Evolutionary conservation across 106 monocot genomes (phyloP), one percentile per base, ranked within the genome.

Genomic region (Dioscorea alata): DNA sequence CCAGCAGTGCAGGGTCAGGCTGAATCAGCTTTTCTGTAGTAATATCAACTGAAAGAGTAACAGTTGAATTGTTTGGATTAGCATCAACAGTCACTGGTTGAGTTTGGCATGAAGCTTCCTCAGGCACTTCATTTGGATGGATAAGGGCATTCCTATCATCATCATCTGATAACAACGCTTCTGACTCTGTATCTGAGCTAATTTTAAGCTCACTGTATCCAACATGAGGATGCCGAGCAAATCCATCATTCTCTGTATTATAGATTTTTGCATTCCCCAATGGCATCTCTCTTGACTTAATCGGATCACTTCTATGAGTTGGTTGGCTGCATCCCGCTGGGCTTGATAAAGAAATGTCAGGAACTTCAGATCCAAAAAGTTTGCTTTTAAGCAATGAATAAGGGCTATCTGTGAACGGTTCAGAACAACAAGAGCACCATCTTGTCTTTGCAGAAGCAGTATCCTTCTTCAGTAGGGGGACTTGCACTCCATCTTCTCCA

Each of bases 361-460:
- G 17, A 66, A 67, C 13, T 12, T 76, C 64, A 64, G 66, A 51
- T 51, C 31, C 71, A 50, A 56, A 50, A 9, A 51, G 17, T 64
- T 77, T 85, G 6, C 57, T 61, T 19, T 77, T 61, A 61, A 79
- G 65, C 31, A 80, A 50, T 8, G 56, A 66, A 56, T 71, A 60
- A 59, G 67, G 48, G 66, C 72, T 78, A 50, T 68, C 63, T 28
- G 21, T 48, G 64, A 78, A 78, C 52, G 56, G 71, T 42, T 48
- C 66, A 34, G 66, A 66, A 69, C 87, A 91, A 64, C 91, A 91
- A 31, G 84, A 84, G 51, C 91, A 87, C 34, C 57, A 13, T 9
- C 63, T 53, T 69, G 34, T 58, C 9, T 23, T 13, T 51, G 60
- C 32, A 59, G 63, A 62, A 53, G n/a, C 56, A 61, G 63, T 28